Evolutionary conservation across 345 rosid genomes (phyloP).

Genomic region (Punica granatum): DNA sequence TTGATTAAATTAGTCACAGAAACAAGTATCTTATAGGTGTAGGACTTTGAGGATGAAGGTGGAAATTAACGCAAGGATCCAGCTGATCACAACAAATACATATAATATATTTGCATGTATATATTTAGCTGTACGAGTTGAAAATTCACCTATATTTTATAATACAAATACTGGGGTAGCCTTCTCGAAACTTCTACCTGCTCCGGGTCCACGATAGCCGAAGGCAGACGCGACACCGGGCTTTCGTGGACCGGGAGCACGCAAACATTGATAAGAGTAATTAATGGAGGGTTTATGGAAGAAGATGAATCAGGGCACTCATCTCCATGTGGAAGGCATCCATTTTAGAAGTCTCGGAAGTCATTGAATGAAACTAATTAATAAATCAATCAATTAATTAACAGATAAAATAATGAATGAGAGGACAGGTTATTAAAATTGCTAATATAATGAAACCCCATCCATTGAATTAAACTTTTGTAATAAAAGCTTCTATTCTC

Average conservation of each 20-base stretch:
- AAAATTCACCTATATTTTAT: too few species aligned
- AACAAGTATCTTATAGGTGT: conserved; percentile 8
- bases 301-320: conserved; percentile 30
- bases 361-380: conserved; percentile 7
- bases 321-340: conserved; percentile 30
- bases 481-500: conserved; percentile 38
- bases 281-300: background rate
- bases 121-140: too few species aligned
- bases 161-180: too few species aligned
- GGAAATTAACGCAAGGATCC: conserved; percentile 18
- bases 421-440: background rate
- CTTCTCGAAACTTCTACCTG: too few species aligned
- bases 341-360: conserved; percentile 11
- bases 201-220: too few species aligned
- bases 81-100: too few species aligned
- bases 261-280: background rate
- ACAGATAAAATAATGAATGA: background rate
- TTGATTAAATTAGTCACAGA: background rate
- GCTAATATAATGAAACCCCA: conserved; percentile 2
- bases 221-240: too few species aligned
- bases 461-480: background rate
- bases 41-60: conserved; percentile 20
- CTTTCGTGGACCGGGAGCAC: background rate
- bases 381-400: conserved; percentile 1
- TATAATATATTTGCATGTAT: too few species aligned